A percentile compares a stretch with the other conserved stretches of the same genome.
Evolutionary conservation across 1,139 yeast species (phyloP).

Genomic region (Lodderomyces jiufengensis): DNA sequence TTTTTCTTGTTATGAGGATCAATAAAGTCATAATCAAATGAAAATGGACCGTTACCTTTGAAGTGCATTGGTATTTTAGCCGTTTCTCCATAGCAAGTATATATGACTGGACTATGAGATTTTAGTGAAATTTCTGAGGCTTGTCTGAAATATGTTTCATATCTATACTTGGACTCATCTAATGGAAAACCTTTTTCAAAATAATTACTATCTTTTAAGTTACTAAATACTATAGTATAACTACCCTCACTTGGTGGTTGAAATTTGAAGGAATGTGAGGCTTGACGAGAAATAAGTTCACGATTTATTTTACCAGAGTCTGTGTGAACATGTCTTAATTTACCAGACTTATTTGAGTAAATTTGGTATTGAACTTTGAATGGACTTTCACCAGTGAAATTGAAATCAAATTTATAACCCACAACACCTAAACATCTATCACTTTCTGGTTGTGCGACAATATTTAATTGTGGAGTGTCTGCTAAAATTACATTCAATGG

Average conservation of each 20-base stretch:
- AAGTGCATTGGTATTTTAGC: constrained; percentile 51
- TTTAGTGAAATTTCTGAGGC: constrained; percentile 33
- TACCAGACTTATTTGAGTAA: constrained; percentile 42
- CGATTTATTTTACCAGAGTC: constrained; percentile 29
- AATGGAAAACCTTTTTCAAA: constrained; percentile 28
- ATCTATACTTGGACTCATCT: constrained; percentile 36
- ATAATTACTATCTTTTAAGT: constrained; percentile 55
- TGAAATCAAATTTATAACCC: constrained; percentile 69
- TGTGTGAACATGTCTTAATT: constrained; percentile 28
- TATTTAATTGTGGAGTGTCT: constrained; percentile 48
- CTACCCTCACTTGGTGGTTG: constrained; percentile 80
- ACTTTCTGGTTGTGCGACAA: constrained; percentile 56
- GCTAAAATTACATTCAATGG: constrained; percentile 24
- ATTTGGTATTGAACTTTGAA: constrained; percentile 63
- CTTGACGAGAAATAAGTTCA: constrained; percentile 19
- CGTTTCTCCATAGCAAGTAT: constrained; percentile 40
- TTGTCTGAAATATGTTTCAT: constrained; percentile 51
- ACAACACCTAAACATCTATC: constrained; percentile 93
- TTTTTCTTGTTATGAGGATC: constrained; percentile 34
- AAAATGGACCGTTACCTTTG: constrained; percentile 77
- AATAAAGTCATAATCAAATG: constrained; percentile 50
- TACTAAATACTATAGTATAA: constrained; percentile 66
- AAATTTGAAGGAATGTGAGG: constrained; percentile 50
- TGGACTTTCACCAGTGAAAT: constrained; percentile 77
- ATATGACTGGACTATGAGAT: constrained; percentile 14